Percentiles rank a stretch among this genome's conserved stretches.
Conservation (phyloP, 371 early-diverging fungal species). For the Phascolomyces articulosus region DNA sequence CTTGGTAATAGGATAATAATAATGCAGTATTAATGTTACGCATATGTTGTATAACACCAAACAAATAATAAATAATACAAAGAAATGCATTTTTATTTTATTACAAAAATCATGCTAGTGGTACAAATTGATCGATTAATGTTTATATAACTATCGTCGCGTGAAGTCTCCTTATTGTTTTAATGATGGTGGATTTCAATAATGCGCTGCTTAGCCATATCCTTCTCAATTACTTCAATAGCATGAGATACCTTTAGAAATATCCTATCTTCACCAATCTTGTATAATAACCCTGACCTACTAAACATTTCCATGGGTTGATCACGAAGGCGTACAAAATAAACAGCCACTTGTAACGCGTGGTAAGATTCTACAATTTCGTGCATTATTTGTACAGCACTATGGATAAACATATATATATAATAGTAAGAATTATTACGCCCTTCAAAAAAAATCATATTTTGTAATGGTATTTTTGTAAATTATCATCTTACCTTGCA, state of each 20-base stretch:
- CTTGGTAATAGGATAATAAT: too few relatives aligned
- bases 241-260: conserved; percentile 69
- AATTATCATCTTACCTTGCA: conserved; percentile 82
- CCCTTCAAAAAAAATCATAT: too few relatives aligned
- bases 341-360: conserved; percentile 74
- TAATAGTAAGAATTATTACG: neutral
- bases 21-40: too few relatives aligned
- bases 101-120: neutral
- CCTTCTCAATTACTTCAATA: conserved; percentile 56
- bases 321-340: conserved; percentile 82
- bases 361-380: conserved; percentile 88
- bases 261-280: conserved; percentile 69
- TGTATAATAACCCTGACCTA: conserved; percentile 66
- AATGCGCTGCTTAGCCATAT: conserved; percentile 31
- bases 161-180: neutral
- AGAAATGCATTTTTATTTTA: too few relatives aligned
- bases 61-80: too few relatives aligned
- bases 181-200: neutral
- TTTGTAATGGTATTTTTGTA: too few relatives aligned
- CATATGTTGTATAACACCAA: too few relatives aligned
- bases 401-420: conserved; percentile 20
- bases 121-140: neutral
- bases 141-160: too few relatives aligned
- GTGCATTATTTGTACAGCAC: conserved; percentile 86
- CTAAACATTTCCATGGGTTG: conserved; percentile 67